Evolutionary conservation across 2,329 filamentous ascomycete genomes (phyloP), one percentile per base, ranked within the genome.

Genomic region (Diaporthe vaccinii): DNA sequence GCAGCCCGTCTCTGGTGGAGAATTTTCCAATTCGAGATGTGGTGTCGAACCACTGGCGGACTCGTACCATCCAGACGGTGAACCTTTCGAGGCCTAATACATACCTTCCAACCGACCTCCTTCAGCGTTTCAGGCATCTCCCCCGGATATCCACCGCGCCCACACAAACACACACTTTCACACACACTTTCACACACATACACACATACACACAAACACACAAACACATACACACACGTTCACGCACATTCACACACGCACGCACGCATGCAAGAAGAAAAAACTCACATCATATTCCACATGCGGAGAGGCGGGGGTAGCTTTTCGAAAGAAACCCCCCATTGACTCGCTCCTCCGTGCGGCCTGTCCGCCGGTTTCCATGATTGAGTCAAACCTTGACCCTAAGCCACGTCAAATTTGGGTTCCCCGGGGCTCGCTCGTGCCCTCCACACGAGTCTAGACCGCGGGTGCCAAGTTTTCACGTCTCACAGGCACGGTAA

Each of bases 391-490:
- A 68, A 53, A 68, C 65, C 31, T 51, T 68, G 46, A 14, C 46
- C 46, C 34, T 34, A 39, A 6, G 46, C 65, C 65, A 53, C 22
- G 34, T 28, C 34, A 15, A 41, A 36, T 20, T 68, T 53, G n/a
- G 46, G 65, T 10, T 36, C 22, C 20, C 31, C 31, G 22, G 41
- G 44, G 31, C 17, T 44, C 62, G 62, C n/a, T 41, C 22, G 20
- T 53, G 41, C n/a, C 46, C 28, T 53, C 65, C 49, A 68, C 15
- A n/a, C 46, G 34, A 68, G 65, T 68, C 65, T 68, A 53, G 65
- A 68, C 49, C 65, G 65, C 44, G 31, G 65, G 15, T 28, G 65
- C 46, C 65, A 68, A 53, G 46, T 53, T 68, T 2, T 53, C 62
- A n/a, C 22, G 44, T 39, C 20, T 53, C 31, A 53, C 65, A 25